Evolutionary conservation across 2,329 filamentous ascomycete genomes (phyloP).

Genomic region (Volutella citrinella): DNA sequence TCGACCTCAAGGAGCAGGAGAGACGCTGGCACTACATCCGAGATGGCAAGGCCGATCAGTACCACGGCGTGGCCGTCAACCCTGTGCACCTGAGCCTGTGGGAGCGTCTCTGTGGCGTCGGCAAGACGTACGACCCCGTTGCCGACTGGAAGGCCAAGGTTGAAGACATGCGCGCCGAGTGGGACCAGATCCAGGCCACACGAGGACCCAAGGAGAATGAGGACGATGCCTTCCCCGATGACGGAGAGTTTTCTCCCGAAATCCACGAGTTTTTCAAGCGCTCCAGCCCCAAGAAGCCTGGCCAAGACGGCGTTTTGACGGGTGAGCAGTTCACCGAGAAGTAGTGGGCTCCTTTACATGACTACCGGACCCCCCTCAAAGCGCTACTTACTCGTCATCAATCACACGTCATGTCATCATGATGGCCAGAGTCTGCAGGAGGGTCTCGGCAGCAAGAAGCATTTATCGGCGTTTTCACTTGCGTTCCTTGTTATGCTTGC

Average conservation of each 20-base stretch:
- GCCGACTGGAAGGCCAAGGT: constrained; percentile 82
- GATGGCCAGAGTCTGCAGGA: no score
- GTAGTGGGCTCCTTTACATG: constrained; percentile 14
- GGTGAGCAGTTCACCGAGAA: constrained; percentile 29
- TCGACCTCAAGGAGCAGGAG: constrained; percentile 96
- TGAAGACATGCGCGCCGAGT: constrained; percentile 70
- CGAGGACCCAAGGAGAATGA: constrained; percentile 48
- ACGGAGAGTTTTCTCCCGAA: constrained; percentile 50
- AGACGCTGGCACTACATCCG: constrained; percentile 88
- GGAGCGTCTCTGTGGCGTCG: constrained; percentile 76
- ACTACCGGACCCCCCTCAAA: no score
- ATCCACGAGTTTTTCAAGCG: constrained; percentile 54
- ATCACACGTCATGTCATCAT: no score
- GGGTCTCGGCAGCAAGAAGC: no score
- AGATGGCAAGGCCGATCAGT: constrained; percentile 71
- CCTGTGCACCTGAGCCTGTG: constrained; percentile 82
- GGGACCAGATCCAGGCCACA: constrained; percentile 50
- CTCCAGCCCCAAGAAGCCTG: constrained; percentile 30
- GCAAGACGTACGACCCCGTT: constrained; percentile 80
- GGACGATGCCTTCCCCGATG: constrained; percentile 37
- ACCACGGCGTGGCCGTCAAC: constrained; percentile 92
- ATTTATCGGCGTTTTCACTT: no score
- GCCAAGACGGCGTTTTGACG: constrained; percentile 20
- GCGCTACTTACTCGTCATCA: no score
- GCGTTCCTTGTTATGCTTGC: no score